Evolutionary conservation across 2,329 filamentous ascomycete genomes (phyloP).

Genomic region (Sporothrix protearum): DNA sequence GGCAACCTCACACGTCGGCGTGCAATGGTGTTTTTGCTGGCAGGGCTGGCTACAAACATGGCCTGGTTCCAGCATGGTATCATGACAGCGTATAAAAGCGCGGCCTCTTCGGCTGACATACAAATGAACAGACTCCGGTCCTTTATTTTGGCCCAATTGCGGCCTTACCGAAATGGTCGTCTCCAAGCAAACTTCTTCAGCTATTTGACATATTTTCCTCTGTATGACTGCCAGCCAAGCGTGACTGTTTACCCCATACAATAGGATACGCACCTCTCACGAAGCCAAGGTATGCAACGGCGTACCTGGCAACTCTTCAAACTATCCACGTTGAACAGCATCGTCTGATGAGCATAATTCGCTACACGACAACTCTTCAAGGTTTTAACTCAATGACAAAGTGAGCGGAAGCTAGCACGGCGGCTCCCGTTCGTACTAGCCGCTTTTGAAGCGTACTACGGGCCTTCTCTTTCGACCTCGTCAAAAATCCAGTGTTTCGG

Average conservation of each 20-base stretch:
- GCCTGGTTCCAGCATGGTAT: not conserved
- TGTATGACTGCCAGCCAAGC: not conserved
- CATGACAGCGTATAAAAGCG: not conserved
- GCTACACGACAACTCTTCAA: not conserved
- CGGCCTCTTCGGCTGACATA: not conserved
- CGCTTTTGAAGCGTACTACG: not conserved
- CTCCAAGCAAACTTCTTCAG: not conserved
- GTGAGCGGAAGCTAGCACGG: not conserved
- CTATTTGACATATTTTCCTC: not conserved
- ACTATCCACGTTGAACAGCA: not conserved
- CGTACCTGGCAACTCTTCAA: not conserved
- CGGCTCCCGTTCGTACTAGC: constrained; percentile 4
- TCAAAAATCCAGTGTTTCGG: not conserved
- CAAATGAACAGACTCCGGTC: not conserved
- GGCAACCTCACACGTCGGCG: not conserved
- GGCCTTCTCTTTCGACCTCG: not conserved
- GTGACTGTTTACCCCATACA: not conserved
- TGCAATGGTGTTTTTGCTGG: constrained; percentile 6
- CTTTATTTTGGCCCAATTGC: constrained; percentile 12
- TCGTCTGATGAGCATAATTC: not conserved
- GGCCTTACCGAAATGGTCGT: constrained; percentile 13
- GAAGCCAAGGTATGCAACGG: not conserved
- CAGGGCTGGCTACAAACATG: constrained; percentile 11
- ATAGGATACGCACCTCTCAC: not conserved
- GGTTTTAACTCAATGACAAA: not conserved